Percentiles rank a stretch among this genome's conserved stretches.
phyloP scores from a whole-genome alignment of 2,329 filamentous ascomycete species.

The Drechslerella stenobrocha region DNA sequence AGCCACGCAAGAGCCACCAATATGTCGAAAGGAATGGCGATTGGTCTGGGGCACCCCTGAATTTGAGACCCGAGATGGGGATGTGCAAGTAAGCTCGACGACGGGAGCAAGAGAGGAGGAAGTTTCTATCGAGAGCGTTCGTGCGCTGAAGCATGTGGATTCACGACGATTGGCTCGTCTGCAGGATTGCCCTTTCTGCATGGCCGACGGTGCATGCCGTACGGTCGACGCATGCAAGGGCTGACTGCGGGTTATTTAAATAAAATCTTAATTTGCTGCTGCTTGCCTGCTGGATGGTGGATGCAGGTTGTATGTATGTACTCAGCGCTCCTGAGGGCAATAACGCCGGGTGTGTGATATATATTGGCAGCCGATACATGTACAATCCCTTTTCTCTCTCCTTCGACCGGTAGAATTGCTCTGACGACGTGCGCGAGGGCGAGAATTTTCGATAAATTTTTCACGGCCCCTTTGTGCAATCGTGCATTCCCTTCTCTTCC shows the following conservation, averaged over 20 bases:
- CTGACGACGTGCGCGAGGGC: slow-evolving; percentile 2
- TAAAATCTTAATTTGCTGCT: too few relatives aligned
- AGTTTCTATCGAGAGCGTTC: background rate
- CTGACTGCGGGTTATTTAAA: too few relatives aligned
- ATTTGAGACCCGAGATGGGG: background rate
- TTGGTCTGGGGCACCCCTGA: background rate
- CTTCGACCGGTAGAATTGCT: background rate
- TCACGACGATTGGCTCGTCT: slow-evolving; percentile 1
- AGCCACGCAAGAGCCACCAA: slow-evolving; percentile 5
- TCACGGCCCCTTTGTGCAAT: background rate
- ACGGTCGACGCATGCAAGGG: background rate
- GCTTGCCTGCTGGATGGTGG: too few relatives aligned
- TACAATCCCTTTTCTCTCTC: background rate
- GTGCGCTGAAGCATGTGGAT: slow-evolving; percentile 1
- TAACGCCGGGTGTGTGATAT: too few relatives aligned
- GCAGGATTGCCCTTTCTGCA: background rate
- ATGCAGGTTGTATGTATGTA: too few relatives aligned
- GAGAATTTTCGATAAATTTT: slow-evolving; percentile 16
- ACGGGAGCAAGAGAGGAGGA: background rate
- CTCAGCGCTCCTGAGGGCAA: too few relatives aligned
- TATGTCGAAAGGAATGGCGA: background rate
- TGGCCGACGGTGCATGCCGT: background rate
- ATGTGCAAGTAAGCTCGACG: background rate
- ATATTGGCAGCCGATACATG: too few relatives aligned
- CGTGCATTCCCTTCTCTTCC: background rate